phyloP scores from a whole-genome alignment of 2,329 filamentous ascomycete genomes.

The Aureobasidium sp. region DNA sequence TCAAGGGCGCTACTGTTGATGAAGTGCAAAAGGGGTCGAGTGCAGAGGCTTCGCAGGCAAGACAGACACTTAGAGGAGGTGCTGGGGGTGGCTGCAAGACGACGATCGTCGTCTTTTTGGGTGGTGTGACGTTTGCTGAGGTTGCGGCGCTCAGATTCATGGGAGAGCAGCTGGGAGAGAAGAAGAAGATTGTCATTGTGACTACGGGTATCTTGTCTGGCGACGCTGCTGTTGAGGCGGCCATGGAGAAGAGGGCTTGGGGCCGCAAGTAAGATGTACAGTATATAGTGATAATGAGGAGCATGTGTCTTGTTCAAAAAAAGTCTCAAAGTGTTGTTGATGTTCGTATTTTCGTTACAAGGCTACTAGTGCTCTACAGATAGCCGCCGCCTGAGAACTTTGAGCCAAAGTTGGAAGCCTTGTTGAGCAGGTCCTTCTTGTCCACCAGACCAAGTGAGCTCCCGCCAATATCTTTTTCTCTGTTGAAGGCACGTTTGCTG shows the following conservation, averaged over 20 bases:
- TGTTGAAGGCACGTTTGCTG: slow-evolving; percentile 79
- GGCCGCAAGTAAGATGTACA: slow-evolving; percentile 11
- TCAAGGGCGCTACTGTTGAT: slow-evolving; percentile 83
- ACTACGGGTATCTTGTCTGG: slow-evolving; percentile 89
- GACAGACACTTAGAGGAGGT: slow-evolving; percentile 71
- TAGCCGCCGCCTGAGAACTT: slow-evolving; percentile 70
- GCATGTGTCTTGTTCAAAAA: background rate
- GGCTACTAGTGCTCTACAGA: slow-evolving; percentile 32
- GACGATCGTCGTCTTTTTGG: slow-evolving; percentile 92
- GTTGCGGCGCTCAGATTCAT: slow-evolving; percentile 91
- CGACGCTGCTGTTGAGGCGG: slow-evolving; percentile 51
- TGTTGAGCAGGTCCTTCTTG: slow-evolving; percentile 69
- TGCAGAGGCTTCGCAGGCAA: slow-evolving; percentile 73
- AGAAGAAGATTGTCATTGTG: slow-evolving; percentile 78
- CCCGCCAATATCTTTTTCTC: slow-evolving; percentile 87
- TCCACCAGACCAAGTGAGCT: slow-evolving; percentile 59
- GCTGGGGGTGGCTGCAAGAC: slow-evolving; percentile 63
- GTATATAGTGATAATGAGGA: background rate
- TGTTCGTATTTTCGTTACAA: background rate
- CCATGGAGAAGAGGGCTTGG: slow-evolving; percentile 59
- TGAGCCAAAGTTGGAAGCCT: slow-evolving; percentile 73
- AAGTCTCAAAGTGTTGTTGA: background rate
- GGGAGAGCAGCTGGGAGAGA: slow-evolving; percentile 36
- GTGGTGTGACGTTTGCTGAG: slow-evolving; percentile 94
- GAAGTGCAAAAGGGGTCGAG: slow-evolving; percentile 88